Percentiles rank a stretch among this genome's conserved stretches.
Evolutionary conservation across 2,329 filamentous ascomycete species (phyloP).

Genomic region (Alternaria triticina): DNA sequence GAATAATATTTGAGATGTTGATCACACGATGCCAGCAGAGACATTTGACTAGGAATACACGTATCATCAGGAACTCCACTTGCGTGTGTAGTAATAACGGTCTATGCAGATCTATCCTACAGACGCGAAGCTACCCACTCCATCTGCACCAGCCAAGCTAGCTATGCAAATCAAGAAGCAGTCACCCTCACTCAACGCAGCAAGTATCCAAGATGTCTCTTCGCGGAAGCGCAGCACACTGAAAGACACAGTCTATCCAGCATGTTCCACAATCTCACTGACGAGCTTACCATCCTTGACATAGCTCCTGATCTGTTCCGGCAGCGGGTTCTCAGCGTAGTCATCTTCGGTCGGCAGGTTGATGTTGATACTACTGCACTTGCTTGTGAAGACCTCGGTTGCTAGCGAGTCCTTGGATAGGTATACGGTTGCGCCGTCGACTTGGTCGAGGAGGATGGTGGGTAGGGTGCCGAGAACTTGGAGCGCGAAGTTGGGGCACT

Average conservation of each 20-base stretch:
- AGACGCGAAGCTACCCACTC: neutral
- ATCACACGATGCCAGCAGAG: no score
- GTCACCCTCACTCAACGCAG: neutral
- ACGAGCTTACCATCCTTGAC: conserved; percentile 78
- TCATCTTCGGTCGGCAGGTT: conserved; percentile 79
- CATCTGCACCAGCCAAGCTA: neutral
- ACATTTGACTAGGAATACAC: no score
- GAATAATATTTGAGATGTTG: no score
- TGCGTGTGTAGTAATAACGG: neutral
- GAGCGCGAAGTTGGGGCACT: conserved; percentile 91
- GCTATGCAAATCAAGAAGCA: neutral
- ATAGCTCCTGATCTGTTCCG: conserved; percentile 87
- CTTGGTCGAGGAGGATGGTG: conserved; percentile 88
- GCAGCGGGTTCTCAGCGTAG: conserved; percentile 84
- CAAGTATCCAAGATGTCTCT: neutral
- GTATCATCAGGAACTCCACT: neutral
- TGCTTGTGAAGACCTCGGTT: conserved; percentile 88
- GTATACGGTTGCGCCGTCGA: conserved; percentile 88
- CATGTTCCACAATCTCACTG: conserved; percentile 95
- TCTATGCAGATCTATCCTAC: conserved; percentile 1
- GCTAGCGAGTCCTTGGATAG: conserved; percentile 77
- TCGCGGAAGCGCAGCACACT: neutral
- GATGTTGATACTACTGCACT: conserved; percentile 85
- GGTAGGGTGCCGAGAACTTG: conserved; percentile 87
- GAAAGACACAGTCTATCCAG: conserved; percentile 62